Conservation (phyloP, 805 yeast genomes). For the Ogataea ramenticola region DNA sequence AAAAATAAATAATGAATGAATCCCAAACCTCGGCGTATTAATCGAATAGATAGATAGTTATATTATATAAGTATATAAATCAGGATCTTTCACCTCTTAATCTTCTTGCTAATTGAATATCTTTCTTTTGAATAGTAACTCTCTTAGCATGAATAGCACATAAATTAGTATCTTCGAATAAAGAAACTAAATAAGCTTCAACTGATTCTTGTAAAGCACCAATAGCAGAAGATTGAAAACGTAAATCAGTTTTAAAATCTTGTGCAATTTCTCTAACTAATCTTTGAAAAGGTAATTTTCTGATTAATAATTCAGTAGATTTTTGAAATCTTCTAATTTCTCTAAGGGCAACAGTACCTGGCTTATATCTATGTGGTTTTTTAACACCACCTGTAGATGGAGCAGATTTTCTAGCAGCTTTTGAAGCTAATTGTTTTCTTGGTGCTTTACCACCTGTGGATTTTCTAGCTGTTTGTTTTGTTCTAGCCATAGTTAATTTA, state of each 20-base stretch:
- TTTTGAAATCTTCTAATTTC: slow-evolving; percentile 98
- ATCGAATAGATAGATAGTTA: background rate
- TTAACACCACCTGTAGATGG: slow-evolving; percentile 91
- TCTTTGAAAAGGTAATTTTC: slow-evolving; percentile 97
- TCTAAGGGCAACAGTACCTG: slow-evolving; percentile 94
- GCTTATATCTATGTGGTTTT: slow-evolving; percentile 95
- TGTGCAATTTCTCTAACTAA: slow-evolving; percentile 93
- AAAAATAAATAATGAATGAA: too few species aligned
- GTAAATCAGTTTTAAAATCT: slow-evolving; percentile 86
- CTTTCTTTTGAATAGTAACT: slow-evolving; percentile 98
- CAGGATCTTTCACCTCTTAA: slow-evolving; percentile 94
- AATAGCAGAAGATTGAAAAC: slow-evolving; percentile 96
- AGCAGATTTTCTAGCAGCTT: slow-evolving; percentile 90
- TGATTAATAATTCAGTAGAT: slow-evolving; percentile 88
- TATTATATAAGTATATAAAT: too few species aligned
- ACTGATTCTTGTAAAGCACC: slow-evolving; percentile 98
- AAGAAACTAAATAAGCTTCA: slow-evolving; percentile 93
- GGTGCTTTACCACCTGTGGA: slow-evolving; percentile 95
- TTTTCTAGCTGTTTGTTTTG: slow-evolving; percentile 91
- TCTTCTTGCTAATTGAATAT: slow-evolving; percentile 96
- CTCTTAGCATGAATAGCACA: slow-evolving; percentile 99
- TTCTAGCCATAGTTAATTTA: slow-evolving; percentile 66
- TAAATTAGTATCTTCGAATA: slow-evolving; percentile 96
- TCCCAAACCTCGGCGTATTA: too few species aligned
- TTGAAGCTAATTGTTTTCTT: slow-evolving; percentile 88